Conservation (phyloP, 1,139 yeast species). For the Sugiyamaella grinbergsii region DNA sequence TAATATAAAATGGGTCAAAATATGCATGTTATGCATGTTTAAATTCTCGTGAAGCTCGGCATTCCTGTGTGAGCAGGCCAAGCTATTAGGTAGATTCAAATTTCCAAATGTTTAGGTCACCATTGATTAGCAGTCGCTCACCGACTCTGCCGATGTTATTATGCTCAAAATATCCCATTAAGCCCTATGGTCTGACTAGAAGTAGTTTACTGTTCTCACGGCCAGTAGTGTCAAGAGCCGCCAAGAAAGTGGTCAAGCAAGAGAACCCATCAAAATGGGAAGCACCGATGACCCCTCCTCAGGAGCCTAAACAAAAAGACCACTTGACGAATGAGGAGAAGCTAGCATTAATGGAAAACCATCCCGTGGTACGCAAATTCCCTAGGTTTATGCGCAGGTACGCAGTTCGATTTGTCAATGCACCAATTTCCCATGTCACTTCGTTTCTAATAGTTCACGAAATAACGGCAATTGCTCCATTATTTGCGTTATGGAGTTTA, state of each 20-base stretch:
- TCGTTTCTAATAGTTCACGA: slow-evolving; percentile 84
- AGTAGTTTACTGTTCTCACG: neutral
- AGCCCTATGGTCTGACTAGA: neutral
- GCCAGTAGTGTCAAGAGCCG: slow-evolving; percentile 20
- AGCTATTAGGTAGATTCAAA: neutral
- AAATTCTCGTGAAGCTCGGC: neutral
- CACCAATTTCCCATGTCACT: slow-evolving; percentile 71
- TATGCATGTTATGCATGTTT: neutral
- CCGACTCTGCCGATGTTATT: neutral
- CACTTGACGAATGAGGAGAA: slow-evolving; percentile 1
- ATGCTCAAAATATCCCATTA: neutral
- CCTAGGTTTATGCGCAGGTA: slow-evolving; percentile 57
- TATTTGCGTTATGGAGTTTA: slow-evolving; percentile 72
- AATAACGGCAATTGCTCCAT: slow-evolving; percentile 77
- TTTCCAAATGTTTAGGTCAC: slow-evolving; percentile 1
- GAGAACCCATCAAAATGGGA: neutral
- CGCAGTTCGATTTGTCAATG: slow-evolving; percentile 52
- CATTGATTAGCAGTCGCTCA: neutral
- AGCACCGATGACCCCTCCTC: neutral
- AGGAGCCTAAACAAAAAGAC: neutral
- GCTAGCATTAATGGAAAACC: slow-evolving; percentile 12
- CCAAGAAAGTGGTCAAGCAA: slow-evolving; percentile 17
- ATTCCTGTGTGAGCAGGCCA: neutral
- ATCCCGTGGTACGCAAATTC: slow-evolving; percentile 27
- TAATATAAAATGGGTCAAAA: too few relatives aligned